A percentile compares a stretch with the other conserved stretches of the same genome.
Conservation (phyloP, 768 basidiomycete species). For the Sporobolomyces pararoseus region DNA sequence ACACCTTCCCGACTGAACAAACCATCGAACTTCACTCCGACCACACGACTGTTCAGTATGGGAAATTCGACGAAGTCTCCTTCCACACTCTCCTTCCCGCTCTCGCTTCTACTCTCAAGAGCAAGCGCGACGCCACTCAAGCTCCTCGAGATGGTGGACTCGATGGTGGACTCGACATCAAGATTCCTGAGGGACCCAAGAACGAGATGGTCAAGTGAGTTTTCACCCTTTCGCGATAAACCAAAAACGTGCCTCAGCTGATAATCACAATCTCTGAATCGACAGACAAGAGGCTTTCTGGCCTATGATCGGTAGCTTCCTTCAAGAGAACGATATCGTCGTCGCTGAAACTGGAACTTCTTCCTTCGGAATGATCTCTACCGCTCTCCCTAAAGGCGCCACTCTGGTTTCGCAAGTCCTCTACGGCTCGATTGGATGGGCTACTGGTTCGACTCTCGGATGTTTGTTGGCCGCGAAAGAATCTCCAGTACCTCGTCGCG, state of each 20-base stretch:
- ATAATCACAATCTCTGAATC: not conserved
- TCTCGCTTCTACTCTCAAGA: constrained; percentile 36
- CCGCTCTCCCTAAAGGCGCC: constrained; percentile 68
- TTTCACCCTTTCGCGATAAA: too few relatives aligned
- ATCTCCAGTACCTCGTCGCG: constrained; percentile 57
- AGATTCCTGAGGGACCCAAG: constrained; percentile 54
- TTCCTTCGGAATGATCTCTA: constrained; percentile 77
- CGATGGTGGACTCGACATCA: constrained; percentile 6
- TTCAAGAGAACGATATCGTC: constrained; percentile 56
- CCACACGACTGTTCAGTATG: constrained; percentile 51
- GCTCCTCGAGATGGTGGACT: constrained; percentile 30
- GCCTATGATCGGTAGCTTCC: constrained; percentile 42
- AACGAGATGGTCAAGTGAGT: constrained; percentile 46
- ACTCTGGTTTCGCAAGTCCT: constrained; percentile 69
- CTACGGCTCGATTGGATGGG: constrained; percentile 91
- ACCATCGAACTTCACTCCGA: constrained; percentile 59
- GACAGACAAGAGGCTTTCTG: constrained; percentile 39
- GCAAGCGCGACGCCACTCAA: constrained; percentile 18
- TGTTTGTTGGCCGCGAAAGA: constrained; percentile 61
- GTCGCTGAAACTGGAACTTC: constrained; percentile 87
- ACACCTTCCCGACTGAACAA: constrained; percentile 35
- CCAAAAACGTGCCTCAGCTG: too few relatives aligned
- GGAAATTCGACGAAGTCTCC: constrained; percentile 41
- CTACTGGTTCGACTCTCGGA: constrained; percentile 69
- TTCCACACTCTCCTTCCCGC: constrained; percentile 48